A percentile compares a stretch with the other conserved stretches of the same genome.
Conservation (phyloP, 306 rosid genomes). For the Begonia loranthoides region DNA sequence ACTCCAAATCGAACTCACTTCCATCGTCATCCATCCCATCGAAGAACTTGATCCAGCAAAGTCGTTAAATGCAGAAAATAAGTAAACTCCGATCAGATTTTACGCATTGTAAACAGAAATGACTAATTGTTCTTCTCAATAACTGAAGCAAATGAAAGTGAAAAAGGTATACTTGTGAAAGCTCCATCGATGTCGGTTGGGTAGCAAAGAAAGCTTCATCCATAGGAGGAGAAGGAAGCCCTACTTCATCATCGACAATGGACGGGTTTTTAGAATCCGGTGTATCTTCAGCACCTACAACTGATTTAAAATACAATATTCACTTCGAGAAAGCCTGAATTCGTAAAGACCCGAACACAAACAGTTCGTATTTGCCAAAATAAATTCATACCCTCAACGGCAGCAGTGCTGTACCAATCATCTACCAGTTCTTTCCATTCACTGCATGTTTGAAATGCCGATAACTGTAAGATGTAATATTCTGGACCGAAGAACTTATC, state of each 20-base stretch:
- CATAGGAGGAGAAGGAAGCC: constrained; percentile 90
- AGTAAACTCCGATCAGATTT: constrained; percentile 30
- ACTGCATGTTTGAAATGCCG: constrained; percentile 33
- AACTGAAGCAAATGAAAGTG: not conserved
- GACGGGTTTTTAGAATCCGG: constrained; percentile 64
- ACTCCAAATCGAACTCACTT: constrained; percentile 61
- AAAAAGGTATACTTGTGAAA: constrained; percentile 47
- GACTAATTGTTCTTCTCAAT: not conserved
- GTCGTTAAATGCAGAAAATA: constrained; percentile 14
- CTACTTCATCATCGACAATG: constrained; percentile 56
- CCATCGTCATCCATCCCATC: constrained; percentile 96
- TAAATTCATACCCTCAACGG: constrained; percentile 23
- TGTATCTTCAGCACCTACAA: constrained; percentile 44
- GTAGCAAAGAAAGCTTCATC: constrained; percentile 68
- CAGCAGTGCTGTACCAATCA: constrained; percentile 48
- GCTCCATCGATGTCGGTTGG: constrained; percentile 52
- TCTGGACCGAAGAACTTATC: too few species aligned
- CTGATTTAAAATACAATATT: constrained; percentile 4
- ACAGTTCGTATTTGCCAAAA: not conserved
- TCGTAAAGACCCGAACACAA: not conserved
- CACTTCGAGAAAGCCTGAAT: constrained; percentile 1
- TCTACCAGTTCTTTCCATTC: constrained; percentile 73
- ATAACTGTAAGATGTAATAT: too few species aligned
- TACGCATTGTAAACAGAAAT: constrained; percentile 6
- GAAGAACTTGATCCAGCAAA: constrained; percentile 45